Conservation (phyloP, 2,329 filamentous ascomycete genomes). For the Arthrinium puccinioides region DNA sequence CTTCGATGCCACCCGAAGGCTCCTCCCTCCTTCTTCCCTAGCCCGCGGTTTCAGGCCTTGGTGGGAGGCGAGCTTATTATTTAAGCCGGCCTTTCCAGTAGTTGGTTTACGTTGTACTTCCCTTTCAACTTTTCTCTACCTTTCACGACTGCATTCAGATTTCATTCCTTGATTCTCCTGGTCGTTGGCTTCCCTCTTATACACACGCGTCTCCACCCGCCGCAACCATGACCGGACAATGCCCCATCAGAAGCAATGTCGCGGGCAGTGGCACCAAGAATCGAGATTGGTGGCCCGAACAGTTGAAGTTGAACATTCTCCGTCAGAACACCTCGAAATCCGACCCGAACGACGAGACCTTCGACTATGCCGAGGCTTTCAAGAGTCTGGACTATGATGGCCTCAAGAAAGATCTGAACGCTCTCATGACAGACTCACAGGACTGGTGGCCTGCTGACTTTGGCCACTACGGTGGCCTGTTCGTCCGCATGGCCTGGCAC, state of each 20-base stretch:
- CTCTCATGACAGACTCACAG: conserved; percentile 70
- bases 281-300: conserved; percentile 68
- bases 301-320: conserved; percentile 62
- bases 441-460: conserved; percentile 79
- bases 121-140: too few species aligned
- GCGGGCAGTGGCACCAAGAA: conserved; percentile 50
- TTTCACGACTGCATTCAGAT: too few species aligned
- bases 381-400: conserved; percentile 62
- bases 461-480: conserved; percentile 73
- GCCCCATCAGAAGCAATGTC: conserved; percentile 3
- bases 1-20: too few species aligned
- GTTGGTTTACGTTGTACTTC: too few species aligned
- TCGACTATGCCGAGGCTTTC: conserved; percentile 67
- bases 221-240: conserved; percentile 2
- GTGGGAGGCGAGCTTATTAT: too few species aligned
- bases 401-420: conserved; percentile 66
- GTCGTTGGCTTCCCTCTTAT: too few species aligned
- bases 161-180: too few species aligned
- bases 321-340: conserved; percentile 59
- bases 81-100: too few species aligned
- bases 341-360: conserved; percentile 58
- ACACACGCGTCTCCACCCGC: too few species aligned
- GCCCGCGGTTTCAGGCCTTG: too few species aligned
- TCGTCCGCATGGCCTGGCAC: conserved; percentile 78
- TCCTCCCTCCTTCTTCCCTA: too few species aligned